These are phyloP conservation scores for Clitoria ternatea DNA, from an alignment of 306 rosid species.

Conservation along the genomic window DNA sequence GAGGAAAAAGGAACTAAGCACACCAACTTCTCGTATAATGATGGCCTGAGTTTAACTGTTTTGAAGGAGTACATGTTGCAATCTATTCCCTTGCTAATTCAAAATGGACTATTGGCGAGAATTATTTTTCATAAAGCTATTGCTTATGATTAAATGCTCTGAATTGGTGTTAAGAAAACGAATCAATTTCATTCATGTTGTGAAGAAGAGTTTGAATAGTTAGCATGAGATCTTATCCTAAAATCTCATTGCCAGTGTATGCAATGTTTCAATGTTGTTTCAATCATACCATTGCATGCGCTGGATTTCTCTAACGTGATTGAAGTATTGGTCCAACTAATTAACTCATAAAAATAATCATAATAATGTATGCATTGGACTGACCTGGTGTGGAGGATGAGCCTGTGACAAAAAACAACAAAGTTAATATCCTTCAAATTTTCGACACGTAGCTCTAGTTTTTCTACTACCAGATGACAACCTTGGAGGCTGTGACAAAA, in stretches of 20 bases:
- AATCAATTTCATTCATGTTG: too few species aligned
- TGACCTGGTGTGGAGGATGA: slow-evolving; percentile 3
- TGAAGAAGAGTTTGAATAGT: too few species aligned
- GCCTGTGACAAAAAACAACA: background rate
- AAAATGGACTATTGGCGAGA: background rate
- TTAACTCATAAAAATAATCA: background rate
- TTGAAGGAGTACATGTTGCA: too few species aligned
- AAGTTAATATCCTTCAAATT: background rate
- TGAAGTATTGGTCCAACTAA: background rate
- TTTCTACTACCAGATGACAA: slow-evolving; percentile 16
- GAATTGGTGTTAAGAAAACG: too few species aligned
- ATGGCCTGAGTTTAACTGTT: too few species aligned
- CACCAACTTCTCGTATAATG: too few species aligned
- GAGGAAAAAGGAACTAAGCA: too few species aligned
- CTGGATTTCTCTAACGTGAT: background rate
- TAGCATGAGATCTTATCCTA: too few species aligned
- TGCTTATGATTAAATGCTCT: background rate
- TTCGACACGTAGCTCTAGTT: background rate
- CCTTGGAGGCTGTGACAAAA: background rate
- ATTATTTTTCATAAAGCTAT: background rate
- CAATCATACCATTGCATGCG: background rate
- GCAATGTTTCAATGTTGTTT: background rate
- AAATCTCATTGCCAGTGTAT: too few species aligned
- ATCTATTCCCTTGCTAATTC: background rate
- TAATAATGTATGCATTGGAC: background rate